Percentiles rank a stretch among this genome's conserved stretches.
phyloP scores from a whole-genome alignment of 305 asterid genomes.

The Petunia hybrid region DNA sequence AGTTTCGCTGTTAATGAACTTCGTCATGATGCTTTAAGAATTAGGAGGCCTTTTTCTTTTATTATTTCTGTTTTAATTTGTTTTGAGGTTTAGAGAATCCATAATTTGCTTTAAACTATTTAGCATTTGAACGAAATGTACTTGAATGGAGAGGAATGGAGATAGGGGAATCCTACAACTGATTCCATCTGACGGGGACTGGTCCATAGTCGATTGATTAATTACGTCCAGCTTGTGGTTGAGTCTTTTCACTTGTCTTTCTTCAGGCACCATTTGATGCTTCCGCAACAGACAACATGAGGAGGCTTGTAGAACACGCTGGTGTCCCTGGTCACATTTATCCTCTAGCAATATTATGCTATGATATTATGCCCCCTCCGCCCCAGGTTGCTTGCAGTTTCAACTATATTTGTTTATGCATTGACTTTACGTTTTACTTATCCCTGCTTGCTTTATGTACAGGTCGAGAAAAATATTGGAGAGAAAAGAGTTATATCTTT shows the following conservation, averaged over 20 bases:
- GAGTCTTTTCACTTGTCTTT: conserved; percentile 9
- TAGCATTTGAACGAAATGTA: background rate
- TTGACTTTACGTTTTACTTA: conserved; percentile 22
- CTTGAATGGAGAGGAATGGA: background rate
- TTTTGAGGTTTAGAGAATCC: conserved; percentile 8
- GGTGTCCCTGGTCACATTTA: conserved; percentile 83
- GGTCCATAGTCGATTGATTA: background rate
- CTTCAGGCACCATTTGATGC: conserved; percentile 86
- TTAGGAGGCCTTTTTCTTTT: background rate
- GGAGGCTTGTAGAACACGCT: conserved; percentile 87
- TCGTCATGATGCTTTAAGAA: background rate
- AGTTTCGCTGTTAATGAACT: background rate
- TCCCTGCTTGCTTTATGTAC: conserved; percentile 30
- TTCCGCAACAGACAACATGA: conserved; percentile 85
- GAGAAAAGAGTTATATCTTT: conserved; percentile 81
- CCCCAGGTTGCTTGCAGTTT: conserved; percentile 55
- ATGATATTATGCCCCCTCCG: conserved; percentile 94
- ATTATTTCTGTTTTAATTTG: background rate
- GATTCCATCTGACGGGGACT: conserved; percentile 1
- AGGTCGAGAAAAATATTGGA: conserved; percentile 95
- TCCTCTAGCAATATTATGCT: conserved; percentile 77
- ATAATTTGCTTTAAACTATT: conserved; percentile 1
- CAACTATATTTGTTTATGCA: conserved; percentile 16
- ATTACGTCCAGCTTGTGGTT: background rate
- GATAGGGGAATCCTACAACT: background rate